Conservation (phyloP, 495 filamentous ascomycete species). For the Neurospora sp. region DNA sequence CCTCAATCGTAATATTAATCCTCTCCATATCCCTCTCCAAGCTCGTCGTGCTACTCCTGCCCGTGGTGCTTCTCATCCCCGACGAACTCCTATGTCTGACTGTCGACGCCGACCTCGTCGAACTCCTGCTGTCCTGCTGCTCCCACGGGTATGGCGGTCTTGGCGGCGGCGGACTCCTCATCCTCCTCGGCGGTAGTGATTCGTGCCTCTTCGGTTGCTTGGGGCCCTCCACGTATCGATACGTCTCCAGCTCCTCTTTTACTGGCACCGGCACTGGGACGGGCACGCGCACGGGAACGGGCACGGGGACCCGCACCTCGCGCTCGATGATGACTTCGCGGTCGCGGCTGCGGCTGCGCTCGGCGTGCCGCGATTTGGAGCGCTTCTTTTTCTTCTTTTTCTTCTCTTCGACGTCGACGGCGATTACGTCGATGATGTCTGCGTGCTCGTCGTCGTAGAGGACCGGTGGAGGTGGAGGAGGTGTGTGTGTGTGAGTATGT, state of each 20-base stretch:
- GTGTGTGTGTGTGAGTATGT: neutral
- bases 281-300: slow-evolving; percentile 23
- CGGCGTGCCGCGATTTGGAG: slow-evolving; percentile 12
- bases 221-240: slow-evolving; percentile 36
- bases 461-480: slow-evolving; percentile 19
- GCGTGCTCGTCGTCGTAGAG: slow-evolving; percentile 14
- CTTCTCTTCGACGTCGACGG: slow-evolving; percentile 37
- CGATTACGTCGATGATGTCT: slow-evolving; percentile 40
- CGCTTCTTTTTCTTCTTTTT: slow-evolving; percentile 4
- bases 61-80: neutral
- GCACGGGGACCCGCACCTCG: slow-evolving; percentile 30
- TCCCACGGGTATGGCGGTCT: neutral
- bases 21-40: slow-evolving; percentile 4
- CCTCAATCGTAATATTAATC: slow-evolving; percentile 6
- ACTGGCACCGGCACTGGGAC: slow-evolving; percentile 13
- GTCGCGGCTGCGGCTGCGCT: slow-evolving; percentile 19
- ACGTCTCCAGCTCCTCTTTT: slow-evolving; percentile 32
- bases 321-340: slow-evolving; percentile 40
- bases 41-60: neutral
- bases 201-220: slow-evolving; percentile 1
- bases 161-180: neutral
- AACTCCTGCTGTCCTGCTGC: neutral
- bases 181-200: neutral
- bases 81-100: neutral
- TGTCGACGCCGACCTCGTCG: neutral